Conservation (phyloP, 1,139 yeast genomes). For the Kodamaea alishanica region DNA sequence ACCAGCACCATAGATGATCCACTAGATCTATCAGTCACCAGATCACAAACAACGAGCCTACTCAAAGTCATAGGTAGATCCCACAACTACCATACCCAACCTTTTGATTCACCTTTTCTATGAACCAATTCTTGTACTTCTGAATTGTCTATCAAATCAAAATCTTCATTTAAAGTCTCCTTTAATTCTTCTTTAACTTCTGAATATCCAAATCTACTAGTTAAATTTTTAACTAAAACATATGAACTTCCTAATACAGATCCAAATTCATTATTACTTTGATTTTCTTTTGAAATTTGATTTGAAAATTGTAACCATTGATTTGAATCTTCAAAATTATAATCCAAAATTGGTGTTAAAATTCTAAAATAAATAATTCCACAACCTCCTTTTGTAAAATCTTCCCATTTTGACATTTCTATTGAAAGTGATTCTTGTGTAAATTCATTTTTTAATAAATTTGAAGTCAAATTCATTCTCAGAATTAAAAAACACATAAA, state of each 20-base stretch:
- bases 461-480: conserved; percentile 31
- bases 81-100: conserved; percentile 37
- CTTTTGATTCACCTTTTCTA: conserved; percentile 17
- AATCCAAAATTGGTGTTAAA: conserved; percentile 34
- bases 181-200: conserved; percentile 1
- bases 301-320: neutral
- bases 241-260: conserved; percentile 15
- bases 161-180: conserved; percentile 23
- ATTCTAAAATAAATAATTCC: conserved; percentile 34
- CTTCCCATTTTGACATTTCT: conserved; percentile 13
- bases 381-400: conserved; percentile 28
- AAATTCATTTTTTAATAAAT: conserved; percentile 1
- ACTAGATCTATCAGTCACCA: no score
- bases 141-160: conserved; percentile 40
- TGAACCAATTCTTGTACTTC: conserved; percentile 9
- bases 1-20: no score
- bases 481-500: conserved; percentile 51
- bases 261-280: conserved; percentile 1
- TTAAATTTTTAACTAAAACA: conserved; percentile 15
- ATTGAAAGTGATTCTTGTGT: conserved; percentile 1
- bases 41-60: no score
- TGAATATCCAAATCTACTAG: conserved; percentile 10
- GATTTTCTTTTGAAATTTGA: neutral
- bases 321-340: conserved; percentile 8
- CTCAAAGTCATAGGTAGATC: no score